Evolutionary conservation across 2,329 filamentous ascomycete species (phyloP).

Genomic region (Hypoxylon sp.): DNA sequence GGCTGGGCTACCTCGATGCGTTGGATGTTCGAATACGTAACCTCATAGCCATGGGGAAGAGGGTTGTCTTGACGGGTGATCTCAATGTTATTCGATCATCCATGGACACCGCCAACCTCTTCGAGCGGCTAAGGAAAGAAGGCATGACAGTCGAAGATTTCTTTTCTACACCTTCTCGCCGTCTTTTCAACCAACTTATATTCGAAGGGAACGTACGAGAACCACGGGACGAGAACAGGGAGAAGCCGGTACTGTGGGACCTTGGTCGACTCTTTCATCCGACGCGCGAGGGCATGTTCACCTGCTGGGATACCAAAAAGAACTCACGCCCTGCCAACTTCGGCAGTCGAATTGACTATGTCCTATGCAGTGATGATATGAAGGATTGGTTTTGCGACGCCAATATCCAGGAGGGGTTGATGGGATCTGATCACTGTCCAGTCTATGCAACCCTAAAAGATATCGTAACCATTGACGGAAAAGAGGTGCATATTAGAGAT

Average conservation of each 20-base stretch:
- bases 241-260: slow-evolving; percentile 83
- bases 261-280: slow-evolving; percentile 86
- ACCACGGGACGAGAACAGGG: slow-evolving; percentile 75
- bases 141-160: slow-evolving; percentile 78
- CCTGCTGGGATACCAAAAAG: slow-evolving; percentile 94
- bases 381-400: slow-evolving; percentile 83
- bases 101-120: slow-evolving; percentile 81
- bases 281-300: slow-evolving; percentile 89
- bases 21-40: slow-evolving; percentile 89
- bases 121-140: slow-evolving; percentile 79
- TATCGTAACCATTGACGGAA: slow-evolving; percentile 64
- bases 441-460: slow-evolving; percentile 84
- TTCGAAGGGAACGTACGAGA: slow-evolving; percentile 77
- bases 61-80: slow-evolving; percentile 88
- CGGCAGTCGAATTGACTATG: slow-evolving; percentile 92
- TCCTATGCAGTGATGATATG: slow-evolving; percentile 84
- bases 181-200: slow-evolving; percentile 88
- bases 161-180: slow-evolving; percentile 76
- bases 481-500: slow-evolving; percentile 71
- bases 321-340: slow-evolving; percentile 97
- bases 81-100: slow-evolving; percentile 81
- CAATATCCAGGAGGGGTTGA: slow-evolving; percentile 92
- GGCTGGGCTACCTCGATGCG: slow-evolving; percentile 81
- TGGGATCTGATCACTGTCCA: slow-evolving; percentile 97
- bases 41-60: slow-evolving; percentile 81